Conservation (phyloP, 129 eudicot genomes). For the Tagetes patula region DNA sequence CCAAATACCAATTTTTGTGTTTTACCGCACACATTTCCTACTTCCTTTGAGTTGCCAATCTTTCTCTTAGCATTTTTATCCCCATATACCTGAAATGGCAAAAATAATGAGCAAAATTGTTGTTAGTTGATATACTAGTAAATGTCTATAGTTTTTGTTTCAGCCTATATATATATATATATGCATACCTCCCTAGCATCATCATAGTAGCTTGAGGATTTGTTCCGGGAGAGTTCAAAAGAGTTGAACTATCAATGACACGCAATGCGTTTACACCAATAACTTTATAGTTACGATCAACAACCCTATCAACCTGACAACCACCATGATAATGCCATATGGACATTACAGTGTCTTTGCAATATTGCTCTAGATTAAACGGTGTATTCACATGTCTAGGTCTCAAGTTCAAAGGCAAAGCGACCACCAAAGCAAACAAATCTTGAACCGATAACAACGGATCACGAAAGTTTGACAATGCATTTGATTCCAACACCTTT, state of each 20-base stretch:
- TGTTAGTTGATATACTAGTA: background rate
- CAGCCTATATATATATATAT: too few relatives aligned
- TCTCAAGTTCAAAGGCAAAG: conserved; percentile 58
- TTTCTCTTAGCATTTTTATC: conserved; percentile 47
- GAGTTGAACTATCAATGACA: conserved; percentile 76
- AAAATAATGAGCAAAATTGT: background rate
- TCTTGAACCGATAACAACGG: conserved; percentile 46
- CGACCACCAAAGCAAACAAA: conserved; percentile 38
- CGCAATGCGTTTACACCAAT: conserved; percentile 54
- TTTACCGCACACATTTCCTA: conserved; percentile 1
- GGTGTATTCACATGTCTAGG: conserved; percentile 34
- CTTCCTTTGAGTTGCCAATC: conserved; percentile 20
- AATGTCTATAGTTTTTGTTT: too few relatives aligned
- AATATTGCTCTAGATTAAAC: conserved; percentile 46
- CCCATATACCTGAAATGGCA: conserved; percentile 65
- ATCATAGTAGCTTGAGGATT: conserved; percentile 94
- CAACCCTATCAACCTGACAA: conserved; percentile 67
- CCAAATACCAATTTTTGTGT: background rate
- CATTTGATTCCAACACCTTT: conserved; percentile 52
- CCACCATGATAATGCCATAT: conserved; percentile 99
- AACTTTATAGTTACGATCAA: conserved; percentile 64
- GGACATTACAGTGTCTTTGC: conserved; percentile 75
- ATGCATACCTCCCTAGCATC: conserved; percentile 83
- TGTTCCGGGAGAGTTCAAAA: conserved; percentile 73
- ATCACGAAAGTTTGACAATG: conserved; percentile 45